These are phyloP conservation scores for Podospora fimiseda DNA, from an alignment of 495 filamentous ascomycete species.

Conservation along the genomic window DNA sequence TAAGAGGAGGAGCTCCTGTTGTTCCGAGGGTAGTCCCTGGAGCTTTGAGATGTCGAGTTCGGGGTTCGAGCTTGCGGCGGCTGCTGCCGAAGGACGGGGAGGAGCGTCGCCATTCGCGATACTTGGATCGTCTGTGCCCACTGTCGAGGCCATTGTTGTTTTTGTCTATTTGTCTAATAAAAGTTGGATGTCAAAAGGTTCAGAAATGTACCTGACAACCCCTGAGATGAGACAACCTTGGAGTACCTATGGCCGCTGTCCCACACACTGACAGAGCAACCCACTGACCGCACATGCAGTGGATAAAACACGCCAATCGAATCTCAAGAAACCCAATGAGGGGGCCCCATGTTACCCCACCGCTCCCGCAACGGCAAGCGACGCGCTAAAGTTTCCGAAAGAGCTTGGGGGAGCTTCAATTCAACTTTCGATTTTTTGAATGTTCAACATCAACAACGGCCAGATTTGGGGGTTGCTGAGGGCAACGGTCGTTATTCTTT, in stretches of 20 bases:
- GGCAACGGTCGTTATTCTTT: background rate
- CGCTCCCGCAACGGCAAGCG: constrained; percentile 8
- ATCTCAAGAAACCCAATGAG: background rate
- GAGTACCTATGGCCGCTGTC: constrained; percentile 4
- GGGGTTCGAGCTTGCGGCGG: constrained; percentile 36
- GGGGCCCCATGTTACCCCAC: constrained; percentile 8
- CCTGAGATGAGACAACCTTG: background rate
- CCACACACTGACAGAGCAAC: background rate
- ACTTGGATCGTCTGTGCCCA: constrained; percentile 18
- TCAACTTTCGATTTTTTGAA: background rate
- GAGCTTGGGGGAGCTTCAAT: background rate
- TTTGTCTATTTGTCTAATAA: background rate
- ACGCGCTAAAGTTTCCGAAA: constrained; percentile 8
- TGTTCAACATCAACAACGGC: background rate
- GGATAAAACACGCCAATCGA: constrained; percentile 13
- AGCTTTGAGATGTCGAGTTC: constrained; percentile 86
- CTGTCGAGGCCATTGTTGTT: constrained; percentile 12
- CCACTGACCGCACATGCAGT: constrained; percentile 3
- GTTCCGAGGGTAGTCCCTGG: constrained; percentile 83
- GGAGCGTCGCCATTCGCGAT: constrained; percentile 20
- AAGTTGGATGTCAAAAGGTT: background rate
- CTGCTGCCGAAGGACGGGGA: constrained; percentile 23
- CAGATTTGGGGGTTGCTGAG: background rate
- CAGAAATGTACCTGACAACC: too few relatives aligned
- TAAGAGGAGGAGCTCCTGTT: constrained; percentile 89